Evolutionary conservation across 2,329 filamentous ascomycete genomes (phyloP), one percentile per base, ranked within the genome.

Genomic region (Cercospora brassicicola): DNA sequence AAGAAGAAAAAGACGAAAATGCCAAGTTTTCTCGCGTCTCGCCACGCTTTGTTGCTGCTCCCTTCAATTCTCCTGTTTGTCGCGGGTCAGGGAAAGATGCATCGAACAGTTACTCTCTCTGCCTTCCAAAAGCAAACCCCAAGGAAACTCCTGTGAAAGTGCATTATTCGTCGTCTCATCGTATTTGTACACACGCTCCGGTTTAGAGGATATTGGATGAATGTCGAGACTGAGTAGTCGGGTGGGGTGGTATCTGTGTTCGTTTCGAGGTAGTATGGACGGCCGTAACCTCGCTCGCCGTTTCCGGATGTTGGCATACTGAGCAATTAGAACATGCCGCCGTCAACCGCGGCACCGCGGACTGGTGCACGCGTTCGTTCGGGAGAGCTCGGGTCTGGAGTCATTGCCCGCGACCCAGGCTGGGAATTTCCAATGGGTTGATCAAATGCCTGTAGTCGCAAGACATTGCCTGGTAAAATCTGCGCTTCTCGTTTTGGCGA

Each of bases 281-380:
- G 36, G 36, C 36, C 36, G 36, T 39, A 39, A 39, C n/a, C 36
- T 39, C 36, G 11, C 36, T 23, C 18, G 42, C 53, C 59, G 57
- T 59, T 53, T 30, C 39, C 64, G 59, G 42, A 65, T 45, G 33
- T 26, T 59, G 15, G 68, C 60, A 62, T 68, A 26, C 51, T 57
- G 39, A 42, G 51, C 42, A 56, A 61, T 69, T 56, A 72, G 56
- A 72, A 72, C 71, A 72, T 72, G 59, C 71, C 62, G 59, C 67
- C 71, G 26, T 72, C 69, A 45, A 69, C 42, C 23, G 69, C 62
- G 26, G 68, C 66, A 18, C 57, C 59, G 5, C 45, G n/a, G 11
- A 51, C 45, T 51, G 66, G 51, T 60, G 45, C 59, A 57, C 64
- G 45, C 18, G 30, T 31, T 15, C 48, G 64, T 18, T 69, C 69